Evolutionary conservation across 768 basidiomycete genomes (phyloP), one percentile per base, ranked within the genome.

Genomic region (Rhizopogon roseolus): DNA sequence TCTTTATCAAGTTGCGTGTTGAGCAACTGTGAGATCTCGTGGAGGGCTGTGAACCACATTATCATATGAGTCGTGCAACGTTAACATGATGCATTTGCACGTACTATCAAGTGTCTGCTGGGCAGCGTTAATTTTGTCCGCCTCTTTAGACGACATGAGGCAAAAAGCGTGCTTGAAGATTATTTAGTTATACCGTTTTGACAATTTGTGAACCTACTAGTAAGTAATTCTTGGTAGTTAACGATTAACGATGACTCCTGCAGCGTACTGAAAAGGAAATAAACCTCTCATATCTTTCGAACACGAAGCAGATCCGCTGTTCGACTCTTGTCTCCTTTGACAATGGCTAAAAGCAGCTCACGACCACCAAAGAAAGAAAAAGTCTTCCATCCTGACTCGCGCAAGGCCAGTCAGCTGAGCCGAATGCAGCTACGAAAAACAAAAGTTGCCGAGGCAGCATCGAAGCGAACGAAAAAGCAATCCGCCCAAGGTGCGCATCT

Each of bases 1-100:
- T 93, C 89, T 62, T 89, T 91, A 73, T 95, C 92, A 40, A 96
- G 77, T 54, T 86, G 82, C 0, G 93, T 94, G 58, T 93, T 89
- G 48, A 96, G 72, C 43, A 95, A 71, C 70, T 93, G 90, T 17
- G 93, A 93, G 52, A 96, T 89, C 55, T 94, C 92, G 63, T 85
- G 80, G 25, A 96, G 76, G 58, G 88, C 93, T 96, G 58, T 29
- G 8, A 17, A 38, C 49, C 32, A 52, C 45, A 56, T 59, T 54
- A 36, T 36, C 10, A 36, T 54, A 56, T 58, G 36, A 17, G 42
- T 27, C 32, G 5, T 19, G 6, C n/a, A 34, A 36, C 40, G 59
- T 22, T 17, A 57, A 49, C 16, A 11, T 6, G 29, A 40, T 25
- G 29, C 19, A 25, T n/a, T 42, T 27, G 41, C 36, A 77, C 85